These are phyloP conservation scores for Globisporangium alternatum DNA, from an alignment of 352 stramenopile species.

Conservation along the genomic window DNA sequence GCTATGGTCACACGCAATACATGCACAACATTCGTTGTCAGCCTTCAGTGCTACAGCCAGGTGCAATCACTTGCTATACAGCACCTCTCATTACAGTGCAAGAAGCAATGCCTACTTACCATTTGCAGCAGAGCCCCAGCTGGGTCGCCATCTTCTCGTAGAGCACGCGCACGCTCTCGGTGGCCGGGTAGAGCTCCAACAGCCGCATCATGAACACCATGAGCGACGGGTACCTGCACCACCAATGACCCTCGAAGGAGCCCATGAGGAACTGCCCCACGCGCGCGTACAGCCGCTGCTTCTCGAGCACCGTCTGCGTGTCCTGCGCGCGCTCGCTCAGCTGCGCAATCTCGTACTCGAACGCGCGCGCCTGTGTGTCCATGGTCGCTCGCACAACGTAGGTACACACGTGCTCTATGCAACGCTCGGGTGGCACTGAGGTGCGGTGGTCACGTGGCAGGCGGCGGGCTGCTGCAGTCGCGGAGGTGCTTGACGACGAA, in stretches of 20 bases:
- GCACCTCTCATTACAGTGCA: not conserved
- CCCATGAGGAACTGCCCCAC: conserved; percentile 80
- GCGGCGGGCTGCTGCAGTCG: not conserved
- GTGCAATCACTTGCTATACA: not conserved
- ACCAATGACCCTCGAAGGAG: conserved; percentile 71
- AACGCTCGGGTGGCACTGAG: not conserved
- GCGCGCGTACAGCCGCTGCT: conserved; percentile 71
- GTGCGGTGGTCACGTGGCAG: not conserved
- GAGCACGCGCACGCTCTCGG: conserved; percentile 70
- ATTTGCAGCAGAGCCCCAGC: conserved; percentile 58
- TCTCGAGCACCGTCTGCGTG: conserved; percentile 36
- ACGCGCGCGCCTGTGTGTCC: conserved; percentile 28
- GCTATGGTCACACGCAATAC: conserved; percentile 24
- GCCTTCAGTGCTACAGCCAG: not conserved
- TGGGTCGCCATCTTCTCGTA: conserved; percentile 74
- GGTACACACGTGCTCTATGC: not conserved
- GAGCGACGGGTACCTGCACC: conserved; percentile 72
- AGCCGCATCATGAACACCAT: conserved; percentile 89
- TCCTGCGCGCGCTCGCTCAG: conserved; percentile 27
- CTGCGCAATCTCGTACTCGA: conserved; percentile 43
- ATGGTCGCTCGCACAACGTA: conserved; percentile 8
- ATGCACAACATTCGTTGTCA: not conserved
- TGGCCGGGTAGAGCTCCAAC: conserved; percentile 67
- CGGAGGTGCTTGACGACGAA: not conserved
- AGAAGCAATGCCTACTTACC: conserved; percentile 26